Conservation (phyloP, 441 rosid species). For the California macrophylla region DNA sequence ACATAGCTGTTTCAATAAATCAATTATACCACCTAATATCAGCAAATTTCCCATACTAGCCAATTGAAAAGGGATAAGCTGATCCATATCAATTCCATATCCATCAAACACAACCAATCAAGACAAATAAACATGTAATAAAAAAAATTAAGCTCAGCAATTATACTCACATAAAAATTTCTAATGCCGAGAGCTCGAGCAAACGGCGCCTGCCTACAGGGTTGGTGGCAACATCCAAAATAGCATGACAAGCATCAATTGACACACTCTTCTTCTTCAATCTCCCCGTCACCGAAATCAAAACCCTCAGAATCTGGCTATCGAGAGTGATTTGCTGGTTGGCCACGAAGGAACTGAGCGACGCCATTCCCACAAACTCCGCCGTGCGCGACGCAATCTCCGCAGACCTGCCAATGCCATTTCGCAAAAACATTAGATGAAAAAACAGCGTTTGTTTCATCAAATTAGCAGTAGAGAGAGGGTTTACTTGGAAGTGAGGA, state of each 20-base stretch:
- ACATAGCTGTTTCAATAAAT: neutral
- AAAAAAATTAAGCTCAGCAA: neutral
- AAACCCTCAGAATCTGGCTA: conserved; percentile 28
- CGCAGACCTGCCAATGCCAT: conserved; percentile 16
- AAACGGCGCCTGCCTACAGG: conserved; percentile 32
- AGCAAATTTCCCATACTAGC: neutral
- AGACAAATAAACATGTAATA: neutral
- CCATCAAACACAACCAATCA: neutral
- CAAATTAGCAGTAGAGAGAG: neutral
- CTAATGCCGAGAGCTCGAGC: conserved; percentile 33
- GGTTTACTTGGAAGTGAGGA: conserved; percentile 32
- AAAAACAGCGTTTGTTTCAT: neutral
- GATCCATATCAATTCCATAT: neutral
- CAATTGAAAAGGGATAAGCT: neutral
- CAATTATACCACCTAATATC: neutral
- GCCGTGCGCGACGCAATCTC: conserved; percentile 29
- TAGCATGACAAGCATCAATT: conserved; percentile 34
- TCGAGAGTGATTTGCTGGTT: conserved; percentile 38
- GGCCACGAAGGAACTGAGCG: conserved; percentile 31
- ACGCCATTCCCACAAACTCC: conserved; percentile 35
- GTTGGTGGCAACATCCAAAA: conserved; percentile 46
- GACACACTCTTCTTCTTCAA: conserved; percentile 20
- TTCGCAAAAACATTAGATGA: neutral
- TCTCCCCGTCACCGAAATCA: conserved; percentile 26
- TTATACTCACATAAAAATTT: conserved; percentile 37